A percentile compares a stretch with the other conserved stretches of the same genome.
Evolutionary conservation across 352 stramenopile species (phyloP).

Genomic region (Phytophthora parvispora): DNA sequence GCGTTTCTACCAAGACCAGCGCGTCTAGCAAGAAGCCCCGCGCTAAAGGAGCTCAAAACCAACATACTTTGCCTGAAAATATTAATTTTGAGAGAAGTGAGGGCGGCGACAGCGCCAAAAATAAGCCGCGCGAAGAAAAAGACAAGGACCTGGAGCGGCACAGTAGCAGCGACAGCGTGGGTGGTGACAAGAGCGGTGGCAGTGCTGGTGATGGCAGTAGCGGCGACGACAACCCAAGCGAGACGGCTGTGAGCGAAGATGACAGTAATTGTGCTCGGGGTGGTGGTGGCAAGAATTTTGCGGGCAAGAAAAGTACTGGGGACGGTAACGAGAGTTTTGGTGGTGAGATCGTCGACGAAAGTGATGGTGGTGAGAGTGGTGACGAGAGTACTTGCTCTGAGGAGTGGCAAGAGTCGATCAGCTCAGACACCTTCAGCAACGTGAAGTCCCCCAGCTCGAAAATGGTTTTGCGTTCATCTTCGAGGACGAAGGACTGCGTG

Average conservation of each 20-base stretch:
- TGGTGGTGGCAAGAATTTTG: background rate
- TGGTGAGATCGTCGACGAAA: background rate
- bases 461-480: background rate
- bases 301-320: background rate
- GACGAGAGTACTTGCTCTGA: background rate
- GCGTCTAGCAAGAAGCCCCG: background rate
- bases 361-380: background rate
- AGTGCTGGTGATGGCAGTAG: background rate
- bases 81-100: background rate
- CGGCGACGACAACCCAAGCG: background rate
- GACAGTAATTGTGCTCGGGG: background rate
- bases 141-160: background rate
- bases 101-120: background rate
- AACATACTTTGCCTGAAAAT: background rate
- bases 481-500: background rate
- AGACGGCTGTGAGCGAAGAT: background rate
- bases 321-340: background rate
- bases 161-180: background rate
- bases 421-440: background rate
- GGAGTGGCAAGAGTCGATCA: background rate
- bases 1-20: background rate
- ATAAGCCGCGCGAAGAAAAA: background rate
- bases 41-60: background rate
- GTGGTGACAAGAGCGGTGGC: background rate
- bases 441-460: background rate